Percentiles rank a stretch among this genome's conserved stretches.
Evolutionary conservation across 108 stramenopile species (phyloP).

Genomic region (Seminavis robusta): DNA sequence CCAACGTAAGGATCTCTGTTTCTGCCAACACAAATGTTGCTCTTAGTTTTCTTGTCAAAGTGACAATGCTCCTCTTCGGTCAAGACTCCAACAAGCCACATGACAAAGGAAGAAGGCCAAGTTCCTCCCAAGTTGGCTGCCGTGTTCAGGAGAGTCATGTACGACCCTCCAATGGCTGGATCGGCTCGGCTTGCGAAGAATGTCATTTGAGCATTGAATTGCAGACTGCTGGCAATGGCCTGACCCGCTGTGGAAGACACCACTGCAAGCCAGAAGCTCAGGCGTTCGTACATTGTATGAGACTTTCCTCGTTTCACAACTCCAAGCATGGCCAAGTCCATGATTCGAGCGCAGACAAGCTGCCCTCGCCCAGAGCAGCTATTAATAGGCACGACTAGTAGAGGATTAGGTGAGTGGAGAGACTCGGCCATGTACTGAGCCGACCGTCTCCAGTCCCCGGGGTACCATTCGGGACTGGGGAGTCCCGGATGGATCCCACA

Average conservation of each 20-base stretch:
- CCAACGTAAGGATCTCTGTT: slow-evolving; percentile 74
- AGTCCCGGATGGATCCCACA: no score
- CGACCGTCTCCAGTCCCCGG: no score
- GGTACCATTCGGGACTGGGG: no score
- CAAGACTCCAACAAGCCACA: slow-evolving; percentile 70
- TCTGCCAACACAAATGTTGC: no score
- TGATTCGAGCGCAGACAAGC: slow-evolving; percentile 66
- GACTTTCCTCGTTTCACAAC: slow-evolving; percentile 17
- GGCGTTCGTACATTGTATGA: not conserved
- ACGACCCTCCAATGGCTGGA: slow-evolving; percentile 96
- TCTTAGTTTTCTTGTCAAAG: not conserved
- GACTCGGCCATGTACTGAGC: no score
- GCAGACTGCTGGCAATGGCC: slow-evolving; percentile 80
- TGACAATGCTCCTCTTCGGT: slow-evolving; percentile 43
- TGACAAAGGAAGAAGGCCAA: slow-evolving; percentile 84
- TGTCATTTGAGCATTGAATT: slow-evolving; percentile 98
- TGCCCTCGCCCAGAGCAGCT: no score
- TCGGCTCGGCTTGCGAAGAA: slow-evolving; percentile 96
- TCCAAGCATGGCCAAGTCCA: slow-evolving; percentile 75
- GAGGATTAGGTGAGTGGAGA: no score
- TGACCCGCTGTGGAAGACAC: slow-evolving; percentile 85
- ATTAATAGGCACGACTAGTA: no score
- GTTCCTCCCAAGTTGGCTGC: slow-evolving; percentile 93
- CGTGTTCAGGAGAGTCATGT: slow-evolving; percentile 99
- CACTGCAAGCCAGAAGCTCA: slow-evolving; percentile 64